A percentile compares a stretch with the other conserved stretches of the same genome.
phyloP scores from a whole-genome alignment of 768 basidiomycete species.

The Lactarius sp. region DNA sequence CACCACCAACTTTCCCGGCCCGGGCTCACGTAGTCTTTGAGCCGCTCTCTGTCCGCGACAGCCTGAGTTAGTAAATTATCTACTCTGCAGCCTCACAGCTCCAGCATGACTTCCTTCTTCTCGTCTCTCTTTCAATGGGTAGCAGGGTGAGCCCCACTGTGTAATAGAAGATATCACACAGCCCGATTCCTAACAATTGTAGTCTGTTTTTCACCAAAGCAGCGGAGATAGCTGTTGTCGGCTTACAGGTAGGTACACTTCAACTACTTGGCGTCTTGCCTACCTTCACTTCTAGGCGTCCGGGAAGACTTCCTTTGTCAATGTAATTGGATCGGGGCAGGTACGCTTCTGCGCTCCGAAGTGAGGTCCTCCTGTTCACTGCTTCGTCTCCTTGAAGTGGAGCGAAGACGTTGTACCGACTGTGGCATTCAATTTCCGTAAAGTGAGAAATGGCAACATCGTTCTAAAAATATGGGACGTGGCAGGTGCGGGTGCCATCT shows the following conservation, averaged over 20 bases:
- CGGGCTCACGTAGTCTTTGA: not conserved
- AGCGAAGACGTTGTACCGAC: conserved; percentile 96
- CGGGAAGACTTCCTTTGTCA: conserved; percentile 92
- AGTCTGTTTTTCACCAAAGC: conserved; percentile 85
- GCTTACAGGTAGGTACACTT: conserved; percentile 59
- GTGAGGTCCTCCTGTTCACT: not conserved
- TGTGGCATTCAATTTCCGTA: conserved; percentile 87
- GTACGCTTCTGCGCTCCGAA: conserved; percentile 33
- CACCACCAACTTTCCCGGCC: not conserved
- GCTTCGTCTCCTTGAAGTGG: conserved; percentile 48
- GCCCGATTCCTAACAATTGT: conserved; percentile 4
- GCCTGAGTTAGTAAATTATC: no score
- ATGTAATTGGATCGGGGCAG: conserved; percentile 85
- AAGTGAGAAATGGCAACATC: conserved; percentile 84
- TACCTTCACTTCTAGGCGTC: conserved; percentile 55
- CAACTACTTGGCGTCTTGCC: not conserved
- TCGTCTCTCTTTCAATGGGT: conserved; percentile 55
- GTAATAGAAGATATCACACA: not conserved
- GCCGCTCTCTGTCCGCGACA: not conserved
- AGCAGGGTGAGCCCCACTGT: conserved; percentile 36
- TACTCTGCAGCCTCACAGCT: not conserved
- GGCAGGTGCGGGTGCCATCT: conserved; percentile 51
- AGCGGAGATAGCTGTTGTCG: conserved; percentile 88
- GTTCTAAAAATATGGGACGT: conserved; percentile 96
- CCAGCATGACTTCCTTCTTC: conserved; percentile 21